Evolutionary conservation across 2,329 filamentous ascomycete species (phyloP).

Genomic region (Talaromyces sp.): DNA sequence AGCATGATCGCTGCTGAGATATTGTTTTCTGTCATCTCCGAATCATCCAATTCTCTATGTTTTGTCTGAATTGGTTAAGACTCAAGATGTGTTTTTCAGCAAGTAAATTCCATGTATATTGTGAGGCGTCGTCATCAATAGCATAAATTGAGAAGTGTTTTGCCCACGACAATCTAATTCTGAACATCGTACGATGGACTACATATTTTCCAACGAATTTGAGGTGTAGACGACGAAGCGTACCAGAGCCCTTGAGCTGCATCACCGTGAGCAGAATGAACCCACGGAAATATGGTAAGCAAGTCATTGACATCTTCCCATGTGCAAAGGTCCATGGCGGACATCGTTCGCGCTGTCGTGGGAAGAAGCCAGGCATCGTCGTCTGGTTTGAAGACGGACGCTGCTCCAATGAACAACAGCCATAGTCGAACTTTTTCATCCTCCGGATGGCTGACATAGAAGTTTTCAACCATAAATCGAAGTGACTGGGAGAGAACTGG

Average conservation of each 20-base stretch:
- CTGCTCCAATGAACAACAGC: conserved; percentile 8
- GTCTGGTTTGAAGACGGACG: not conserved
- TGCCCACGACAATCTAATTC: not conserved
- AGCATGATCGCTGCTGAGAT: not conserved
- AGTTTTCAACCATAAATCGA: not conserved
- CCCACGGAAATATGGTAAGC: conserved; percentile 7
- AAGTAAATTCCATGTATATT: not conserved
- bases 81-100: not conserved
- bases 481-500: conserved; percentile 5
- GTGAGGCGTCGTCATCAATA: not conserved
- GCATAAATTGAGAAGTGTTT: not conserved
- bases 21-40: not conserved
- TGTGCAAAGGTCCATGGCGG: not conserved
- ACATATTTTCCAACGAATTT: not conserved
- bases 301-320: not conserved
- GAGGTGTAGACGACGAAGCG: not conserved
- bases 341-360: not conserved
- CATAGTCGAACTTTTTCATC: conserved; percentile 3
- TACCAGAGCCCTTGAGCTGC: conserved; percentile 6
- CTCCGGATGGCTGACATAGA: not conserved
- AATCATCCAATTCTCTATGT: not conserved
- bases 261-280: conserved; percentile 4
- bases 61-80: not conserved
- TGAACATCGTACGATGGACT: not conserved
- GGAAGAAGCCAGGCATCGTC: conserved; percentile 9